phyloP scores from a whole-genome alignment of 129 eudicot species.

The Kitagawia praeruptora region DNA sequence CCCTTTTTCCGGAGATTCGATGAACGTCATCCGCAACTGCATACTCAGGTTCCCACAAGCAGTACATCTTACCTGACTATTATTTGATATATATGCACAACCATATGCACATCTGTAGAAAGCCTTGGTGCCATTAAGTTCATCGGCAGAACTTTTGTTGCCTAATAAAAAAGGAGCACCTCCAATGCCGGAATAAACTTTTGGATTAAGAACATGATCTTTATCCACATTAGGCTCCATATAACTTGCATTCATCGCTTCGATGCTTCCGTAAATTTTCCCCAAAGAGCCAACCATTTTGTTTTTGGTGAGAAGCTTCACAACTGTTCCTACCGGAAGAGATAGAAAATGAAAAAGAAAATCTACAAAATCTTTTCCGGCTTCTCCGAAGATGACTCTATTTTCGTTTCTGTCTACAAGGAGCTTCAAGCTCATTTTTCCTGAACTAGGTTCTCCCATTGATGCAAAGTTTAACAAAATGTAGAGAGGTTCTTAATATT shows the following conservation, averaged over 20 bases:
- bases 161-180: not conserved
- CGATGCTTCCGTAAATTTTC: not conserved
- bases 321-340: not conserved
- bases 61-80: not conserved
- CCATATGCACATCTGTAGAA: not conserved
- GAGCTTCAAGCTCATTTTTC: not conserved
- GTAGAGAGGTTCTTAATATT: not conserved
- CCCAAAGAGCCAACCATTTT: not conserved
- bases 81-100: not conserved
- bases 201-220: not conserved
- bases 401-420: not conserved
- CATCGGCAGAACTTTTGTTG: not conserved
- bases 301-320: not conserved
- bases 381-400: slow-evolving; percentile 38
- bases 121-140: not conserved
- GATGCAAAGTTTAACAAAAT: not conserved
- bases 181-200: not conserved
- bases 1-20: not conserved
- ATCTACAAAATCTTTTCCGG: slow-evolving; percentile 26
- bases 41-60: rapidly evolving
- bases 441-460: not conserved
- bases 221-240: not conserved
- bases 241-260: not conserved
- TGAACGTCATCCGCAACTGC: not conserved
- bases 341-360: slow-evolving; percentile 16